These are phyloP conservation scores for Sphaerobolus stellatus DNA, from an alignment of 1,284 basidiomycete genomes.

Conservation along the genomic window DNA sequence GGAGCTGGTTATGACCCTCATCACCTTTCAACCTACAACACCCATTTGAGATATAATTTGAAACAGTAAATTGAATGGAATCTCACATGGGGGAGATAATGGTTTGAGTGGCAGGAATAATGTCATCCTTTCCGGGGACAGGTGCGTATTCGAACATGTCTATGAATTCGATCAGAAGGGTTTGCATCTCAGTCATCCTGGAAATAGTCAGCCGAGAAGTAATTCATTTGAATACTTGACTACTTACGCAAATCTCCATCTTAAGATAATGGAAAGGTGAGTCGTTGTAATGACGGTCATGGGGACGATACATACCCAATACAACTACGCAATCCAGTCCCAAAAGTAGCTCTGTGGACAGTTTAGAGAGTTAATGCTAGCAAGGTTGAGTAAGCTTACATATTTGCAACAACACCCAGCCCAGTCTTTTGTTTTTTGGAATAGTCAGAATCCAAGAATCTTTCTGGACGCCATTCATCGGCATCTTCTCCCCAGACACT, in stretches of 20 bases:
- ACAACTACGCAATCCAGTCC: slow-evolving; percentile 22
- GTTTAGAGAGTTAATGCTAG: background rate
- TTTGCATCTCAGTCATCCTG: slow-evolving; percentile 48
- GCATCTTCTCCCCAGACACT: slow-evolving; percentile 27
- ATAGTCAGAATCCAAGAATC: slow-evolving; percentile 17
- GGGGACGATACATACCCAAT: slow-evolving; percentile 20
- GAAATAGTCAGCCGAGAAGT: slow-evolving; percentile 2
- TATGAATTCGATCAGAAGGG: slow-evolving; percentile 48
- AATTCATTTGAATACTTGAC: background rate
- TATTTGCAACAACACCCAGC: slow-evolving; percentile 24
- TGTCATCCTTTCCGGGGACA: slow-evolving; percentile 36
- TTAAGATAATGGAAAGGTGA: slow-evolving; percentile 15
- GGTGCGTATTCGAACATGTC: slow-evolving; percentile 46
- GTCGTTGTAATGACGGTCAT: background rate
- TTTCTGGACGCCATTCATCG: slow-evolving; percentile 24
- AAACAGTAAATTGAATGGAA: too few relatives aligned
- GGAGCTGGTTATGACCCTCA: too few relatives aligned
- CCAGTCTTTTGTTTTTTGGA: slow-evolving; percentile 20
- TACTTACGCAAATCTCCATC: slow-evolving; percentile 51
- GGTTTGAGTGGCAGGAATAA: slow-evolving; percentile 31
- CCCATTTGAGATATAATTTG: too few relatives aligned
- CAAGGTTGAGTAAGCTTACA: slow-evolving; percentile 20
- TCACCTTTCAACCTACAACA: too few relatives aligned
- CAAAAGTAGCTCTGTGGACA: background rate
- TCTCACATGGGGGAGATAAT: slow-evolving; percentile 24